These are phyloP conservation scores for Olyra latifolia DNA, from an alignment of 176 grass and related monocot species.

Conservation along the genomic window DNA sequence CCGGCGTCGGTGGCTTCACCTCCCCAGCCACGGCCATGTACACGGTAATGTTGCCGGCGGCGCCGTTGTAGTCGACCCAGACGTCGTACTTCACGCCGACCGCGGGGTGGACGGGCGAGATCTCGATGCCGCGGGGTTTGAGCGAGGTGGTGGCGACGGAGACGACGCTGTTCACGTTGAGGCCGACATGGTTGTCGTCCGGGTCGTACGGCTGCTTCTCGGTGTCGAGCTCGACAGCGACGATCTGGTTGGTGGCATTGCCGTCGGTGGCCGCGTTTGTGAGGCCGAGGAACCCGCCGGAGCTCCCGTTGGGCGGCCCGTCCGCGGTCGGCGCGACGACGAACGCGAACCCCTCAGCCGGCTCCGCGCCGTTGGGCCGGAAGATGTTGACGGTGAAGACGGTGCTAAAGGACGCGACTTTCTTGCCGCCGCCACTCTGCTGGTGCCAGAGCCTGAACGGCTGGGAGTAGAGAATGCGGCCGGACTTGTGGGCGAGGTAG, in stretches of 20 bases:
- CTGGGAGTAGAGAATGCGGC: constrained; percentile 53
- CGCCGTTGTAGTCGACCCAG: constrained; percentile 86
- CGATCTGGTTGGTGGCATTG: constrained; percentile 48
- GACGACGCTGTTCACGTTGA: constrained; percentile 76
- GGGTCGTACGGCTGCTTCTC: constrained; percentile 66
- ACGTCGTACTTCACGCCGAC: constrained; percentile 57
- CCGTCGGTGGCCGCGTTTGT: constrained; percentile 62
- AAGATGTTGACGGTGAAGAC: constrained; percentile 75
- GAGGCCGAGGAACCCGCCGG: constrained; percentile 63
- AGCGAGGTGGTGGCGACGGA: constrained; percentile 47
- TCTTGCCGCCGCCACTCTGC: not conserved
- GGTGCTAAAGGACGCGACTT: constrained; percentile 67
- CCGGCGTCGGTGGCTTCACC: constrained; percentile 25
- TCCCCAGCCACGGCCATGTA: constrained; percentile 36
- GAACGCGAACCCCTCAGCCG: constrained; percentile 84
- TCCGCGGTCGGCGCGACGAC: constrained; percentile 42
- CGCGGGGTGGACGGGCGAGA: constrained; percentile 28
- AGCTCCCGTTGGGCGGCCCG: constrained; percentile 38
- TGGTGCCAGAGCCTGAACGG: constrained; percentile 59
- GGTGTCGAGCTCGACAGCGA: constrained; percentile 92
- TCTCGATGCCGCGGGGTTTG: constrained; percentile 50
- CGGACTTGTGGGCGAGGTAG: constrained; percentile 62
- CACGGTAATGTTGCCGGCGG: constrained; percentile 38
- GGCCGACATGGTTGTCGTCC: constrained; percentile 83
- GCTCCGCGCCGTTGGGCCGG: not conserved